These are phyloP conservation scores for Hanseniaspora sp. DNA, from an alignment of 1,139 yeast species.

Conservation along the genomic window DNA sequence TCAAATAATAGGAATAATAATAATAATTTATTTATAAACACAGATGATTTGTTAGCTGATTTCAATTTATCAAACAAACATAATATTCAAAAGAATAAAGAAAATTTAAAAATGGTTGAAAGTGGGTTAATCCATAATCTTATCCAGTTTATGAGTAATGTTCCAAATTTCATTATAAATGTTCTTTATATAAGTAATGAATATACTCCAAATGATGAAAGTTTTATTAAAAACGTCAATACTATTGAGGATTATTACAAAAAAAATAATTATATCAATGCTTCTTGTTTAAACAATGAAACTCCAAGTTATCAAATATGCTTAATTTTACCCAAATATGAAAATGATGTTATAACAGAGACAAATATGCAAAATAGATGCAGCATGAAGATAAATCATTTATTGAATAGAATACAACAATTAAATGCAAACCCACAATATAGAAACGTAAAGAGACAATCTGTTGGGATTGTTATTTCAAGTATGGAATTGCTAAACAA, in stretches of 20 bases:
- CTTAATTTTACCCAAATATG: constrained; percentile 7
- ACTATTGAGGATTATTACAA: constrained; percentile 1
- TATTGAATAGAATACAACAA: constrained; percentile 7
- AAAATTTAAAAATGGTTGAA: background rate
- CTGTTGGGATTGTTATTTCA: constrained; percentile 7
- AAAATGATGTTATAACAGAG: constrained; percentile 5
- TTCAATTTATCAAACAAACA: background rate
- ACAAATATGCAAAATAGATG: constrained; percentile 9
- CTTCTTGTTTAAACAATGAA: background rate
- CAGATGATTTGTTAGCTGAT: constrained; percentile 3
- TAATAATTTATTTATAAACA: constrained; percentile 9
- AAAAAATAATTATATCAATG: background rate
- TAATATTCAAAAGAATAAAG: background rate
- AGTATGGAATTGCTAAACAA: constrained; percentile 13
- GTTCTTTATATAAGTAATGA: constrained; percentile 5
- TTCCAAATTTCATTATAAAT: constrained; percentile 1
- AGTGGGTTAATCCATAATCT: background rate
- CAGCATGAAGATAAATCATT: constrained; percentile 13
- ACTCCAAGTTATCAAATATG: constrained; percentile 1
- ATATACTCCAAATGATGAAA: constrained; percentile 12
- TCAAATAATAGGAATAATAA: constrained; percentile 5
- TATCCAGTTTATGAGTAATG: background rate
- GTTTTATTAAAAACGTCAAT: constrained; percentile 1
- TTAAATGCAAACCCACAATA: constrained; percentile 3
- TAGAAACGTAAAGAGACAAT: constrained; percentile 1